Percentiles rank a stretch among this genome's conserved stretches.
phyloP scores from a whole-genome alignment of 2,329 filamentous ascomycete genomes.

The Bipolaris bicolor region DNA sequence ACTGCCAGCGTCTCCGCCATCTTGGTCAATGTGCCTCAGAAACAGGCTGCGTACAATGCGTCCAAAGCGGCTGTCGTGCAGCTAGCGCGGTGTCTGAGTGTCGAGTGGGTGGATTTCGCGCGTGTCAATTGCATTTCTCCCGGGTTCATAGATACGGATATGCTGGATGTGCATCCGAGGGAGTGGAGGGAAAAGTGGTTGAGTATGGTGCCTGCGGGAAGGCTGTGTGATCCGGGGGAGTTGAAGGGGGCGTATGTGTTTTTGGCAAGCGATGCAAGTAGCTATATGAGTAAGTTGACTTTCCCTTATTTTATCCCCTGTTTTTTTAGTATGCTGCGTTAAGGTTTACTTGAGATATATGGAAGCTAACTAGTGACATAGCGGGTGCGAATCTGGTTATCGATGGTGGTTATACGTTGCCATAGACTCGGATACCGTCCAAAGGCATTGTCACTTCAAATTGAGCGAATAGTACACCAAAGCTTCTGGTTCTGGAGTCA shows the following conservation, averaged over 20 bases:
- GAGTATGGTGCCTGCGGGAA: constrained; percentile 46
- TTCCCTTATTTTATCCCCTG: no score
- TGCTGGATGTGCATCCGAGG: constrained; percentile 39
- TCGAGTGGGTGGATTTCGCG: constrained; percentile 37
- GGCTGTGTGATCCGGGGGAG: constrained; percentile 49
- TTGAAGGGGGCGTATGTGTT: constrained; percentile 42
- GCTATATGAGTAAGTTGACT: constrained; percentile 20
- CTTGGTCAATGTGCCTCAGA: constrained; percentile 65
- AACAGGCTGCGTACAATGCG: constrained; percentile 82
- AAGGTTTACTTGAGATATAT: not conserved
- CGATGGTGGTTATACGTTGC: constrained; percentile 1
- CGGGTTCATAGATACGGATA: constrained; percentile 84
- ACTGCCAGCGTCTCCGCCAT: constrained; percentile 68
- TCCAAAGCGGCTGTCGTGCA: constrained; percentile 33
- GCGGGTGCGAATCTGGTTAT: constrained; percentile 5
- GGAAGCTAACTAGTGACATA: not conserved
- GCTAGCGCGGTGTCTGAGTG: constrained; percentile 23
- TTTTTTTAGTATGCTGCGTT: not conserved
- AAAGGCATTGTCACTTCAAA: no score
- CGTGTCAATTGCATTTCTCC: constrained; percentile 82
- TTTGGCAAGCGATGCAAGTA: constrained; percentile 18
- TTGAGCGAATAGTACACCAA: no score
- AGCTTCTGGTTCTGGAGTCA: no score
- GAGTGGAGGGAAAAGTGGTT: constrained; percentile 42
- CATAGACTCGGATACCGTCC: not conserved